Evolutionary conservation across 352 stramenopile genomes (phyloP).

Genomic region (Aphanomyces invadans): DNA sequence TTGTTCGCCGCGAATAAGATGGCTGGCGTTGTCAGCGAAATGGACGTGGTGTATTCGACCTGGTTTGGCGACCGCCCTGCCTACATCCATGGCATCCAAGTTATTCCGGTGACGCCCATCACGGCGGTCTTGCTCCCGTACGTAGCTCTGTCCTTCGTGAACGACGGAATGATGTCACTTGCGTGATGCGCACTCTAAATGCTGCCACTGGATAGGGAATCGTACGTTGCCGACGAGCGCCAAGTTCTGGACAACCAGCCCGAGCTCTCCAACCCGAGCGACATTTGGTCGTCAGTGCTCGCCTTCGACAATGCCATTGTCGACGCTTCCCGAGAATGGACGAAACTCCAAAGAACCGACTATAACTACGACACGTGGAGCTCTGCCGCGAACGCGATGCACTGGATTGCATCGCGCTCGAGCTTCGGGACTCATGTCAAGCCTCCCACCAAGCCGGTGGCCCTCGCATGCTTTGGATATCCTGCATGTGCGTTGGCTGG

Average conservation of each 20-base stretch:
- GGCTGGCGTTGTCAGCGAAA: slow-evolving; percentile 68
- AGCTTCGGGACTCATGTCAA: slow-evolving; percentile 30
- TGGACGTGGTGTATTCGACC: slow-evolving; percentile 73
- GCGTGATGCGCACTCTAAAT: no score
- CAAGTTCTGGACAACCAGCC: neutral
- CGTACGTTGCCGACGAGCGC: slow-evolving; percentile 33
- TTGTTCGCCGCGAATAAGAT: slow-evolving; percentile 69
- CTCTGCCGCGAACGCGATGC: slow-evolving; percentile 58
- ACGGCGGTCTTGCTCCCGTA: slow-evolving; percentile 52
- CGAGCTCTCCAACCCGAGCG: slow-evolving; percentile 17
- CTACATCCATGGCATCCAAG: slow-evolving; percentile 79
- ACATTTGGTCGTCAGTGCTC: slow-evolving; percentile 71
- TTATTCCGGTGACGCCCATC: slow-evolving; percentile 76
- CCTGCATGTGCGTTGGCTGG: slow-evolving; percentile 43
- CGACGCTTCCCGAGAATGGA: slow-evolving; percentile 45
- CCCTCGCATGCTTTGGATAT: slow-evolving; percentile 51
- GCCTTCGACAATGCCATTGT: slow-evolving; percentile 68
- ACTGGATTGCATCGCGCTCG: slow-evolving; percentile 63
- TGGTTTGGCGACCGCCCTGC: slow-evolving; percentile 70
- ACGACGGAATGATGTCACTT: no score
- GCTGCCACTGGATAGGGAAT: slow-evolving; percentile 36
- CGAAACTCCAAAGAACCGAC: slow-evolving; percentile 45
- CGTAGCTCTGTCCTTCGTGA: slow-evolving; percentile 46
- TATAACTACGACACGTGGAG: slow-evolving; percentile 65
- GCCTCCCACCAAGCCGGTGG: slow-evolving; percentile 30